Conservation (phyloP, 257 asterid genomes). For the Misopates orontium region DNA sequence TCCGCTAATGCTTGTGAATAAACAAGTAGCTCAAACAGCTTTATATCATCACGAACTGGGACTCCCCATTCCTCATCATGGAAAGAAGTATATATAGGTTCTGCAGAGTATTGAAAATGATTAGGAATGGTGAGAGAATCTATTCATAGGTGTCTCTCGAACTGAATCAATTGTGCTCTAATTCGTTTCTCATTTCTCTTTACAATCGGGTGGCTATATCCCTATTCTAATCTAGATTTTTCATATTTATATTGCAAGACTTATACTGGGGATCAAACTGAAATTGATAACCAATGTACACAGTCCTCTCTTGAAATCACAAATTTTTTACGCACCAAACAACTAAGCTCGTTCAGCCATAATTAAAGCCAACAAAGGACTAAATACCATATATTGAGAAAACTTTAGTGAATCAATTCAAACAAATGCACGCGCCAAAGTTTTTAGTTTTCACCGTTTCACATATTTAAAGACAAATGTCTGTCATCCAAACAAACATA, state of each 20-base stretch:
- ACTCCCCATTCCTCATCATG: constrained; percentile 96
- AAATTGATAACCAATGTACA: no score
- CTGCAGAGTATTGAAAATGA: constrained; percentile 36
- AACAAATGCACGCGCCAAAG: no score
- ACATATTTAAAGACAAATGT: neutral
- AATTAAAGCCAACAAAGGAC: no score
- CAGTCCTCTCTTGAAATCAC: no score
- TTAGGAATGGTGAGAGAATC: constrained; percentile 2
- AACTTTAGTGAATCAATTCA: no score
- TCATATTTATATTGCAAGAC: no score
- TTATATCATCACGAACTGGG: constrained; percentile 65
- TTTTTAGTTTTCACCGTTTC: neutral
- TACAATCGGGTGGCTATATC: neutral
- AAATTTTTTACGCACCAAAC: no score
- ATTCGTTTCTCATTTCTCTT: neutral
- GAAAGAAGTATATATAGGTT: constrained; percentile 56
- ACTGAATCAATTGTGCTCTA: neutral
- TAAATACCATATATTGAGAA: no score
- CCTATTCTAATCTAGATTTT: no score
- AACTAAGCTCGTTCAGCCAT: no score
- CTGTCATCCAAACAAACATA: no score
- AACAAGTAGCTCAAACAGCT: constrained; percentile 78
- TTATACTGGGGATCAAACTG: no score
- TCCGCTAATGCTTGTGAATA: constrained; percentile 81
- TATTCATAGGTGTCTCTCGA: neutral